Base-by-base conservation (phyloP, 2,329 filamentous ascomycete species). In the Botryotinia convoluta region DNA sequence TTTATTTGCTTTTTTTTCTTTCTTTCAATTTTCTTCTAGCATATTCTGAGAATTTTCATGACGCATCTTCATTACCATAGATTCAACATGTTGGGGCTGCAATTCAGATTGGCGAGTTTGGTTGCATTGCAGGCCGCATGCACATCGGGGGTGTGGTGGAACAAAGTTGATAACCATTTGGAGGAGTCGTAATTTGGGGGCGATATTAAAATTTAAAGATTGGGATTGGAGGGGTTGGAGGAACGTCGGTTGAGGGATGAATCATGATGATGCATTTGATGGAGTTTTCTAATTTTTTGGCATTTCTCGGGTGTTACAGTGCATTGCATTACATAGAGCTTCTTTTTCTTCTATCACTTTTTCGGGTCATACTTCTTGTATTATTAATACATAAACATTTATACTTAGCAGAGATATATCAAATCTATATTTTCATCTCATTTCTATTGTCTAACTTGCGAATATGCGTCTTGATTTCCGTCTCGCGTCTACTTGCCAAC, bases 401-500 rank as follows among this genome's bases (percentile, higher is more conserved):
- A 44, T 16, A n/a, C 32, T 57, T 54, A 68, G 39, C 35, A 35
- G 7, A 48, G 12, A 65, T 26, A 39, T 39, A 61, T 39, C 12
- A 63, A 29, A 37, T 44, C 32, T n/a, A 35, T 60, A 20, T 35
- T 2, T 35, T 32, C 10, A 54, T 54, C 35, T 63, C 3, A n/a
- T 32, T 22, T 32, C 39, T 9, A 42, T 67, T 14, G 9, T 42
- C 14, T 10, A 29, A 4, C 16, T 16, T 57, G 51, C 2, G 14
- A 57, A 9, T 26, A 20, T 22, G 22, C 69, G 32, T 35, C 57
- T 39, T 61, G 37, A 62, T n/a, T 48, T 29, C 67, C 71, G 20
- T 64, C 37, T 16, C 16, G 18, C 14, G 22, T 61, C 76, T 73
- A 80, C 74, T 80, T 80, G 16, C 79, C 79, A 35, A 80, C 78